phyloP scores from a whole-genome alignment of 2,329 filamentous ascomycete genomes.

The Fonsecaea erecta region DNA sequence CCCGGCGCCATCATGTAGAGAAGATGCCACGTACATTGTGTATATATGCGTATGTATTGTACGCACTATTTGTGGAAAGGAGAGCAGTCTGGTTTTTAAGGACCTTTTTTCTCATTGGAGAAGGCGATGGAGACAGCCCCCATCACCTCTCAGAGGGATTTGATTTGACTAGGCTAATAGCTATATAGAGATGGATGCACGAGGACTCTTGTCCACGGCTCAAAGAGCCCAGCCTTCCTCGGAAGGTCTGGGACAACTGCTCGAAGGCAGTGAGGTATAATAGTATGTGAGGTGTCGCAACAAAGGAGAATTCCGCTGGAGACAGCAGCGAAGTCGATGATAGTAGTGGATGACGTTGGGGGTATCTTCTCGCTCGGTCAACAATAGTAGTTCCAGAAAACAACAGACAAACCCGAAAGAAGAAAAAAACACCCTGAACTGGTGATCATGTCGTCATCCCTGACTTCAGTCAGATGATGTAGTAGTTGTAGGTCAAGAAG shows the following conservation, averaged over 20 bases:
- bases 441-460: background rate
- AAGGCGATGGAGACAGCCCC: background rate
- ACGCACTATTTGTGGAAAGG: background rate
- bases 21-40: too few relatives aligned
- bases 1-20: too few relatives aligned
- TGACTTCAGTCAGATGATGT: background rate
- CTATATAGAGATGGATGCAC: conserved; percentile 14
- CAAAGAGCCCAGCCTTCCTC: conserved; percentile 16
- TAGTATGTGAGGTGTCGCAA: background rate
- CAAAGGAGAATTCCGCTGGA: background rate
- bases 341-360: background rate
- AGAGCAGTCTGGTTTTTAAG: too few relatives aligned
- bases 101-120: background rate
- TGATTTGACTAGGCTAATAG: conserved; percentile 1
- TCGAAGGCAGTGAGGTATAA: conserved; percentile 15
- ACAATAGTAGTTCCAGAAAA: background rate
- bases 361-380: conserved; percentile 20
- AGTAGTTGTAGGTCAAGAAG: background rate
- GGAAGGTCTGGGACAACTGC: conserved; percentile 17
- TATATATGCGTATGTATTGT: too few relatives aligned
- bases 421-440: background rate
- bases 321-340: background rate
- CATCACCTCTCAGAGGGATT: background rate
- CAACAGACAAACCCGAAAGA: conserved; percentile 8
- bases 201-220: conserved; percentile 24